Evolutionary conservation across 2,329 filamentous ascomycete species (phyloP).

Genomic region (Lasiodiplodia sp.): DNA sequence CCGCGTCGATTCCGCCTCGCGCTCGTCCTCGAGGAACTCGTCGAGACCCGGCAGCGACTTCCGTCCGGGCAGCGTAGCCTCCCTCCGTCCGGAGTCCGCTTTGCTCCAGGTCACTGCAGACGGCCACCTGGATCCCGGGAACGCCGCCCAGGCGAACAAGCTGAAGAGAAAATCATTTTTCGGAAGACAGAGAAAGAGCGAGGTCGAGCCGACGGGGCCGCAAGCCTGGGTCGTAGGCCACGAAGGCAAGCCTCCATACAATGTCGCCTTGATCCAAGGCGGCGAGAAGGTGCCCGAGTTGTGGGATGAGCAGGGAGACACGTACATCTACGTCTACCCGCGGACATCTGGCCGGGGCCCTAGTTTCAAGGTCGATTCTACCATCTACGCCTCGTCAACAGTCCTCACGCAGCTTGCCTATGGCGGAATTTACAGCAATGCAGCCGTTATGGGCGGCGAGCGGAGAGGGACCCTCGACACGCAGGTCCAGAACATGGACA

Average conservation of each 20-base stretch:
- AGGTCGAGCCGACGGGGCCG: conserved; percentile 38
- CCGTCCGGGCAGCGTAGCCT: conserved; percentile 17
- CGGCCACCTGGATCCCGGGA: conserved; percentile 27
- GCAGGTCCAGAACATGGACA: conserved; percentile 38
- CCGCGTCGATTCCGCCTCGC: conserved; percentile 27
- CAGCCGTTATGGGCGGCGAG: conserved; percentile 6
- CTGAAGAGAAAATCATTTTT: conserved; percentile 47
- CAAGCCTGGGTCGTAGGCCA: conserved; percentile 67
- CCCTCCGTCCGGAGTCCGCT: conserved; percentile 24
- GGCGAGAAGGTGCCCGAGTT: conserved; percentile 65
- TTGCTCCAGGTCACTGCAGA: conserved; percentile 26
- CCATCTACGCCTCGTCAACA: conserved; percentile 64
- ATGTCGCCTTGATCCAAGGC: conserved; percentile 57
- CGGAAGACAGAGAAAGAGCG: conserved; percentile 38
- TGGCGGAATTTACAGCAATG: conserved; percentile 58
- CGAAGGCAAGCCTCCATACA: conserved; percentile 63
- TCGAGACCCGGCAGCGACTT: conserved; percentile 14
- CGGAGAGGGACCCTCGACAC: conserved; percentile 43
- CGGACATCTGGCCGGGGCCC: conserved; percentile 62
- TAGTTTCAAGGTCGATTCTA: conserved; percentile 68
- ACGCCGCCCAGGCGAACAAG: conserved; percentile 37
- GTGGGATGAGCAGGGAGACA: conserved; percentile 70
- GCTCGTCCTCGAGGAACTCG: conserved; percentile 24
- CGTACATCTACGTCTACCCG: conserved; percentile 68
- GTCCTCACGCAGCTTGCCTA: conserved; percentile 63